These are phyloP conservation scores for Halenospora varia DNA, from an alignment of 495 filamentous ascomycete species.

Conservation along the genomic window DNA sequence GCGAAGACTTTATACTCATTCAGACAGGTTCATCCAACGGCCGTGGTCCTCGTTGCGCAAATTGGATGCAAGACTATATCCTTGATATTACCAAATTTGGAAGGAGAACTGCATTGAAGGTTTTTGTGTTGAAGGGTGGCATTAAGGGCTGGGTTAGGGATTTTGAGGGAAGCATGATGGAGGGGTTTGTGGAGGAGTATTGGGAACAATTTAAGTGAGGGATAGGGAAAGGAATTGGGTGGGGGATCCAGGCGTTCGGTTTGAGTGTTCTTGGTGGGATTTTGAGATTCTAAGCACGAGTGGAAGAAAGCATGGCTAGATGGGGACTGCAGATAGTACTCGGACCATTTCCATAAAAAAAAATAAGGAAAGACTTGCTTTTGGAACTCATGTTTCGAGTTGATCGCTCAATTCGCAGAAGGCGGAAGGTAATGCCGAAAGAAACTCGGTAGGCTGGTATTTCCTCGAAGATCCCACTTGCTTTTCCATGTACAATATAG, in stretches of 20 bases:
- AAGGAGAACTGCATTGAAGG: conserved; percentile 48
- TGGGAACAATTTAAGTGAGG: conserved; percentile 37
- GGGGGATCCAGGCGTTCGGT: not conserved
- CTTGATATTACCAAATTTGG: conserved; percentile 37
- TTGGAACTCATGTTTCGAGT: too few relatives aligned
- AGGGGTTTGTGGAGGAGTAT: conserved; percentile 41
- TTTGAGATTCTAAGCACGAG: too few relatives aligned
- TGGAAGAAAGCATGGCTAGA: too few relatives aligned
- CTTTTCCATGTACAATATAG: conserved; percentile 15
- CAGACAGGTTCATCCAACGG: conserved; percentile 51
- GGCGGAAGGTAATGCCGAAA: too few relatives aligned
- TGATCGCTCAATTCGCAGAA: too few relatives aligned
- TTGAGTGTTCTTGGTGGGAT: not conserved
- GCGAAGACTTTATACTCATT: not conserved
- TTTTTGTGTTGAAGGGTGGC: conserved; percentile 51
- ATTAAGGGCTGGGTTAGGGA: conserved; percentile 62
- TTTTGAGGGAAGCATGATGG: conserved; percentile 40
- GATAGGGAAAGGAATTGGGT: not conserved
- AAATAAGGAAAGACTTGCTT: too few relatives aligned
- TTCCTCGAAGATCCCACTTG: too few relatives aligned
- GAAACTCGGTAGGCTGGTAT: too few relatives aligned
- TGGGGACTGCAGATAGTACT: too few relatives aligned
- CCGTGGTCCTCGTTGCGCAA: conserved; percentile 56
- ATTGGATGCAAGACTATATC: conserved; percentile 66
- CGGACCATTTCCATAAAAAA: too few relatives aligned